A percentile compares a stretch with the other conserved stretches of the same genome.
These are phyloP conservation scores for Persicaria maculosa DNA, from an alignment of 148 eudicot genomes.

Conservation along the genomic window DNA sequence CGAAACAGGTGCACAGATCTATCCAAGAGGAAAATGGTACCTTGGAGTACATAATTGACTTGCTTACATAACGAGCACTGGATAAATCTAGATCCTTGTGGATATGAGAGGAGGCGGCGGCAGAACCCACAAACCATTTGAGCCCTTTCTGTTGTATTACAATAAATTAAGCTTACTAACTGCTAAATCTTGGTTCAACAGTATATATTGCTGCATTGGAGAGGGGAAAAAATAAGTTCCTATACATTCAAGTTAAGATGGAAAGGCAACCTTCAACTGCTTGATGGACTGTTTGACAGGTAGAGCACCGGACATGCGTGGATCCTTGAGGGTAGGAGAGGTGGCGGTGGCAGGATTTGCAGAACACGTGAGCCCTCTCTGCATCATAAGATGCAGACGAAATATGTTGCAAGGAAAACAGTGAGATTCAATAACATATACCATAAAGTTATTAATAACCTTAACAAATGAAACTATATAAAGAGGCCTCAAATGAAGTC, in stretches of 20 bases:
- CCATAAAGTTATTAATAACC: not conserved
- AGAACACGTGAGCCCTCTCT: constrained; percentile 79
- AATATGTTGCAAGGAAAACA: not conserved
- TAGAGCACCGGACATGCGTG: constrained; percentile 60
- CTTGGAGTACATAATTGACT: constrained; percentile 15
- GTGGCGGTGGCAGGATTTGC: constrained; percentile 79
- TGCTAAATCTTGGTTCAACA: not conserved
- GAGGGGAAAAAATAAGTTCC: not conserved
- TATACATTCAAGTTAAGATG: not conserved
- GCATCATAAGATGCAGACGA: constrained; percentile 15
- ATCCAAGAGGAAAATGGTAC: not conserved
- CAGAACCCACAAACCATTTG: constrained; percentile 16
- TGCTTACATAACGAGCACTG: constrained; percentile 13
- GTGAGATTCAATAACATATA: not conserved
- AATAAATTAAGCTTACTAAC: not conserved
- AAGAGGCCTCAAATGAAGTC: not conserved
- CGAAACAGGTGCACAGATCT: not conserved
- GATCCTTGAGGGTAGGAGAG: constrained; percentile 70
- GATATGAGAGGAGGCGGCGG: constrained; percentile 12
- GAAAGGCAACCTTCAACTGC: constrained; percentile 62
- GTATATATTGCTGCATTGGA: not conserved
- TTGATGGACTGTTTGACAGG: constrained; percentile 72
- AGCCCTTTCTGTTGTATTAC: constrained; percentile 10
- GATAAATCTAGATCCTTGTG: constrained; percentile 10
- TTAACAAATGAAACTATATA: not conserved